Evolutionary conservation across 2,329 filamentous ascomycete species (phyloP), one percentile per base, ranked within the genome.

Genomic region (Ophiostoma novo-ulmi): DNA sequence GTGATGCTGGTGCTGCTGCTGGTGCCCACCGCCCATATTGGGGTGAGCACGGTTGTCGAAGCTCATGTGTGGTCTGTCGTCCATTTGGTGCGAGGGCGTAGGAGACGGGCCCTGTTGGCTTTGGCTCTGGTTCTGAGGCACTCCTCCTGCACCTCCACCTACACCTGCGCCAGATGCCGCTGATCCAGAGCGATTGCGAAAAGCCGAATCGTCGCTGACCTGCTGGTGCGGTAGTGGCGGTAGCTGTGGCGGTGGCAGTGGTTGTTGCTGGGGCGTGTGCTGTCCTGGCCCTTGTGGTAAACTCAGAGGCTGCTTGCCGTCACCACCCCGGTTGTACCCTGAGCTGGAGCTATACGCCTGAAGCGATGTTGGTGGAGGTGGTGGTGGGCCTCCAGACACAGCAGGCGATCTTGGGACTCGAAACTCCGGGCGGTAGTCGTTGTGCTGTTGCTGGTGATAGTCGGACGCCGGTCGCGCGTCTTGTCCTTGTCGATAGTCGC

Each of bases 21-120:
- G 70, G 11, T 69, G 68, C 11, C 67, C 36, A 13, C 39, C 70
- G 41, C 66, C 67, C 67, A 67, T 48, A 61, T 38, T 68, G 35
- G 66, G 61, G 67, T 55, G 71, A 58, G 66, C 65, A 11, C 69
- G 58, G 31, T 48, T 70, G 10, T 74, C 73, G 36, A 70, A 73
- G 69, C 61, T 71, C 69, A 72, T 73, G 20, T 73, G 71, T 1
- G 69, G 69, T 8, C 66, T 61, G 70, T 73, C 70, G 14, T 73
- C 70, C 26, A 69, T 63, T 3, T 67, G 71, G 6, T 70, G 70
- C 69, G 68, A 68, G 31, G 44, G 65, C 31, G 70, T 41, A 11
- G 67, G 35, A 52, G 67, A 63, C 52, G 2, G 64, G 58, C 14
- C 58, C 48, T 69, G 70, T 2, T 38, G 67, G 36, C 44, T 58